These are phyloP conservation scores for Flaveria trinervia DNA, from an alignment of 129 eudicot genomes.

Conservation along the genomic window DNA sequence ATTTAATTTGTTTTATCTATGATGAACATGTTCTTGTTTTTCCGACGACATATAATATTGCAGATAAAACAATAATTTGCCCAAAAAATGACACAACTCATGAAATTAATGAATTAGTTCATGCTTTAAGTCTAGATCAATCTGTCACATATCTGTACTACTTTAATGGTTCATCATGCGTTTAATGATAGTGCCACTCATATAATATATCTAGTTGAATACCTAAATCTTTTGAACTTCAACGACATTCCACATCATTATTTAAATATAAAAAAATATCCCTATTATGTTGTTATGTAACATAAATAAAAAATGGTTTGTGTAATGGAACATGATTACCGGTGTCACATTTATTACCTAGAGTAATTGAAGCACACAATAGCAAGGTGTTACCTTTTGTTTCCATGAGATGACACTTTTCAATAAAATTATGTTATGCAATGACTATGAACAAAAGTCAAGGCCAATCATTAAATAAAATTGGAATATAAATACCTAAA, in stretches of 20 bases:
- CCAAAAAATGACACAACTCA: slow-evolving; percentile 3
- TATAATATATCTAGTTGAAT: slow-evolving; percentile 10
- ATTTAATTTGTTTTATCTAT: not conserved
- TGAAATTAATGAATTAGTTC: not conserved
- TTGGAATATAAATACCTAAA: not conserved
- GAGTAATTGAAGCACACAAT: not conserved
- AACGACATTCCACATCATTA: not conserved
- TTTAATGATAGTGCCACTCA: not conserved
- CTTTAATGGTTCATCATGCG: not conserved
- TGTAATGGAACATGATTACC: not conserved
- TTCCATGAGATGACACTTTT: too few relatives aligned
- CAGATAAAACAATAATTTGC: slow-evolving; percentile 7
- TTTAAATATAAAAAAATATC: not conserved
- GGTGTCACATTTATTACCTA: not conserved
- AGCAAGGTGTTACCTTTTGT: too few relatives aligned
- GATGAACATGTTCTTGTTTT: not conserved
- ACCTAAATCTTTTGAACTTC: not conserved
- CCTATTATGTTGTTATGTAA: not conserved
- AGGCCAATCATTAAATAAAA: not conserved
- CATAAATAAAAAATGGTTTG: not conserved
- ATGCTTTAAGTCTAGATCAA: not conserved
- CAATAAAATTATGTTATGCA: too few relatives aligned
- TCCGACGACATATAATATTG: not conserved
- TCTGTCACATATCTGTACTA: not conserved
- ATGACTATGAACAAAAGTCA: too few relatives aligned